phyloP scores from a whole-genome alignment of 306 rosid genomes.

The Begonia fuchsioides region DNA sequence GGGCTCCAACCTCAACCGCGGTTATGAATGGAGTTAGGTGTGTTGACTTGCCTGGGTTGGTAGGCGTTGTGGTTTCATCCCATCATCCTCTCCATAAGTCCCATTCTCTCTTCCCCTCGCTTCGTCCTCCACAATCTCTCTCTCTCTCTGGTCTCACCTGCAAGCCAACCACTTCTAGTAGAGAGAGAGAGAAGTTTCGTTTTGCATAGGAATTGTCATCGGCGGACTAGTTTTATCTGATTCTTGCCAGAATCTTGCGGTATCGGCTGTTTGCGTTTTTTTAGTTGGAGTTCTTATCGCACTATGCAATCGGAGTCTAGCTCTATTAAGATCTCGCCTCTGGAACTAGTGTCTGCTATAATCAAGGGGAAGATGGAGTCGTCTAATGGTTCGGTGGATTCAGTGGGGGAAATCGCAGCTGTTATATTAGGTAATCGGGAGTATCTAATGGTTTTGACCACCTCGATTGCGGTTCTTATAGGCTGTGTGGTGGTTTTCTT shows the following conservation, averaged over 20 bases:
- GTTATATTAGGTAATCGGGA: constrained; percentile 58
- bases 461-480: constrained; percentile 73
- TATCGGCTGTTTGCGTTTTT: neutral
- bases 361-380: constrained; percentile 64
- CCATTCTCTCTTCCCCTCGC: constrained; percentile 8
- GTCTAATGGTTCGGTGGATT: constrained; percentile 34
- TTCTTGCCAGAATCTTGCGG: constrained; percentile 16
- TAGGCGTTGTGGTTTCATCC: constrained; percentile 12
- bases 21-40: constrained; percentile 15
- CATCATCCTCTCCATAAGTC: constrained; percentile 17
- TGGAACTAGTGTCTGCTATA: constrained; percentile 78
- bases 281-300: neutral
- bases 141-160: neutral
- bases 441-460: constrained; percentile 44
- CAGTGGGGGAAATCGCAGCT: constrained; percentile 24
- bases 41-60: constrained; percentile 23
- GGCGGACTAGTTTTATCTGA: neutral
- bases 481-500: constrained; percentile 64
- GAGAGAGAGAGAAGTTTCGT: neutral
- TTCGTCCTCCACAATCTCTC: neutral
- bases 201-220: neutral
- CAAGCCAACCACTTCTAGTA: constrained; percentile 14
- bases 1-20: constrained; percentile 8
- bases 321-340: constrained; percentile 69
- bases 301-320: constrained; percentile 47